Evolutionary conservation across 805 yeast genomes (phyloP).

Genomic region (Saccharomycopsis schoenii): DNA sequence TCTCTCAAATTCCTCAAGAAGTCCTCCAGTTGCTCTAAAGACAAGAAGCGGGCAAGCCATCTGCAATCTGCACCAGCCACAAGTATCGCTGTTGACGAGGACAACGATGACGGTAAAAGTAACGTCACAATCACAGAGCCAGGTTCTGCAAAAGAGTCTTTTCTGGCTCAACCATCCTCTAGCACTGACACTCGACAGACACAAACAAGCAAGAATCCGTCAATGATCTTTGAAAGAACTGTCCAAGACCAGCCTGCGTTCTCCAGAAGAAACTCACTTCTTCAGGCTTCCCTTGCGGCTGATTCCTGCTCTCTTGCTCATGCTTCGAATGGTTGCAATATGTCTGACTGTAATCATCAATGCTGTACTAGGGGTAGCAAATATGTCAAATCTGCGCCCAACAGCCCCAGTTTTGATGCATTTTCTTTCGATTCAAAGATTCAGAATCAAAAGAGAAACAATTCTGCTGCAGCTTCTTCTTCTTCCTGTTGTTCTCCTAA

Average conservation of each 20-base stretch:
- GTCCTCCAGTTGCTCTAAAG: background rate
- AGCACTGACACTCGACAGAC: background rate
- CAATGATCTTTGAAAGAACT: constrained; percentile 16
- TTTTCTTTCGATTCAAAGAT: background rate
- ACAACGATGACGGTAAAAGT: background rate
- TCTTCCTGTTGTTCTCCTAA: constrained; percentile 7
- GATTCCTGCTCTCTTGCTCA: background rate
- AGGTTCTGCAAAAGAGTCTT: background rate
- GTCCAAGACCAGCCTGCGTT: constrained; percentile 18
- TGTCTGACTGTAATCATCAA: background rate
- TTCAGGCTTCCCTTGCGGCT: background rate
- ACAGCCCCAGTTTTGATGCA: constrained; percentile 3
- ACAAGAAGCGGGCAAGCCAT: background rate
- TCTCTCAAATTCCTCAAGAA: background rate
- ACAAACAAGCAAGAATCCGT: background rate
- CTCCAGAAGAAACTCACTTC: constrained; percentile 11
- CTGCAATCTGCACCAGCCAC: background rate
- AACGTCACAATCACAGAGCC: background rate
- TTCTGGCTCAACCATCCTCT: background rate
- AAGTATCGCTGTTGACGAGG: background rate
- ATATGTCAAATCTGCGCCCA: background rate
- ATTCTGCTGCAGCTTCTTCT: background rate
- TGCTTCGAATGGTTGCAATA: constrained; percentile 5
- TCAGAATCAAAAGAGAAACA: background rate
- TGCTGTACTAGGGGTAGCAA: background rate